Percentiles rank a stretch among this genome's conserved stretches.
These are phyloP conservation scores for Kondoa malvinella DNA, from an alignment of 768 basidiomycete genomes.

Conservation along the genomic window DNA sequence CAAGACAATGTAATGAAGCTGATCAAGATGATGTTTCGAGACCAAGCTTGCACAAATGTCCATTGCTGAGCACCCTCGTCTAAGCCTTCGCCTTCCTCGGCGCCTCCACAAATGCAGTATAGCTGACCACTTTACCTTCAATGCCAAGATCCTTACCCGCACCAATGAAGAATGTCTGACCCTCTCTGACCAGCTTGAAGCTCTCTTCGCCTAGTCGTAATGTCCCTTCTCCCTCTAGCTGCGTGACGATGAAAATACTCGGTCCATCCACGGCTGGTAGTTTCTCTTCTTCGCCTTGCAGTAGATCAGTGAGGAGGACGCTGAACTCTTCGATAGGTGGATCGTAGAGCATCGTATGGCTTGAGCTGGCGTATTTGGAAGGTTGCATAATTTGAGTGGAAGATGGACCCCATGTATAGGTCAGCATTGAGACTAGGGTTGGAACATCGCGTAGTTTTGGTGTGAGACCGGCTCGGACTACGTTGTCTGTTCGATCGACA, in stretches of 20 bases:
- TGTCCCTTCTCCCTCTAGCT: slow-evolving; percentile 31
- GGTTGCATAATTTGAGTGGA: slow-evolving; percentile 55
- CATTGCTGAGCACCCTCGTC: too few relatives aligned
- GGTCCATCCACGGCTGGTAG: slow-evolving; percentile 62
- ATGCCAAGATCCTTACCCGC: slow-evolving; percentile 49
- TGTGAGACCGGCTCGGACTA: slow-evolving; percentile 92
- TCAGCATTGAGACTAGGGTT: slow-evolving; percentile 71
- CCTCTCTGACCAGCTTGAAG: slow-evolving; percentile 39
- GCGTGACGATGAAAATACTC: slow-evolving; percentile 60
- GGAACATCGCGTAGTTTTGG: slow-evolving; percentile 88
- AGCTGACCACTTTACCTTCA: slow-evolving; percentile 40
- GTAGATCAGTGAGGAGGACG: slow-evolving; percentile 50
- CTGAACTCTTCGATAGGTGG: slow-evolving; percentile 90
- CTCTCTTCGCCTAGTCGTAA: slow-evolving; percentile 23
- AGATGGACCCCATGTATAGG: slow-evolving; percentile 57
- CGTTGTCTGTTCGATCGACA: slow-evolving; percentile 48
- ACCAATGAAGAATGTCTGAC: slow-evolving; percentile 68
- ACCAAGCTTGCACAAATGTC: too few relatives aligned
- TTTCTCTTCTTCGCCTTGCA: slow-evolving; percentile 36
- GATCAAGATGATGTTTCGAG: too few relatives aligned
- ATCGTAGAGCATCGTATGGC: slow-evolving; percentile 48
- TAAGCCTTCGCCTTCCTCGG: too few relatives aligned
- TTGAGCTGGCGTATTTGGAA: too few relatives aligned
- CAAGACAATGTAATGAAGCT: too few relatives aligned
- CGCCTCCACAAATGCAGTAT: slow-evolving; percentile 48